Conservation (phyloP, 441 rosid genomes). For the Capsella rubella region DNA sequence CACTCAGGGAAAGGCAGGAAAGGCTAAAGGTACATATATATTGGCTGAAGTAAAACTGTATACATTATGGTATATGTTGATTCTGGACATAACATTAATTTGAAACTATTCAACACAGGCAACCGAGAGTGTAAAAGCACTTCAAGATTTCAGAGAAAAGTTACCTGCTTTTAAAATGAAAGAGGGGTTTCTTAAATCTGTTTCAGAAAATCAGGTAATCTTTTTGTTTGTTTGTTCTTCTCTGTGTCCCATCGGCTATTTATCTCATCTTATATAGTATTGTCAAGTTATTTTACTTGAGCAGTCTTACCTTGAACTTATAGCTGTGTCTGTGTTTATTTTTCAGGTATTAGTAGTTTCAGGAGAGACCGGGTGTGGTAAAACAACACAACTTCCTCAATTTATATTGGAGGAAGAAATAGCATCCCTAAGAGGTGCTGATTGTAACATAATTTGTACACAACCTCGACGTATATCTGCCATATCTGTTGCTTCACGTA, state of each 20-base stretch:
- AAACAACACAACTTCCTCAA: slow-evolving; percentile 96
- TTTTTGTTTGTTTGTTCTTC: slow-evolving; percentile 14
- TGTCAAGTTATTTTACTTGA: slow-evolving; percentile 8
- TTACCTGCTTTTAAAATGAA: slow-evolving; percentile 90
- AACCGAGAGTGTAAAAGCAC: slow-evolving; percentile 58
- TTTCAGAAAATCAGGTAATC: slow-evolving; percentile 81
- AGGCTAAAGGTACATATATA: slow-evolving; percentile 58
- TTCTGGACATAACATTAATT: slow-evolving; percentile 12
- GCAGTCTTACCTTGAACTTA: slow-evolving; percentile 23
- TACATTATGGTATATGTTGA: background rate
- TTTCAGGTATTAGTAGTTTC: slow-evolving; percentile 87
- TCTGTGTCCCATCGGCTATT: background rate
- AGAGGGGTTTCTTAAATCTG: slow-evolving; percentile 76
- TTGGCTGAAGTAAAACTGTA: background rate
- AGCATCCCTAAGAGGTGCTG: slow-evolving; percentile 73
- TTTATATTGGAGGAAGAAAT: slow-evolving; percentile 91
- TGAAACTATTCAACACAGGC: slow-evolving; percentile 51
- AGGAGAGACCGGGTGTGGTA: slow-evolving; percentile 99
- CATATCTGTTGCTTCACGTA: slow-evolving; percentile 89
- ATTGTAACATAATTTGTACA: slow-evolving; percentile 90
- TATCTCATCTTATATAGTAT: slow-evolving; percentile 14
- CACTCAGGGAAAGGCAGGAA: slow-evolving; percentile 81
- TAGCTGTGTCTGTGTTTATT: slow-evolving; percentile 24
- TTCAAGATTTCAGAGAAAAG: slow-evolving; percentile 78
- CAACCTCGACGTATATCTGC: slow-evolving; percentile 98